Base-by-base conservation (phyloP, 805 yeast species). In the Priceomyces medius region DNA sequence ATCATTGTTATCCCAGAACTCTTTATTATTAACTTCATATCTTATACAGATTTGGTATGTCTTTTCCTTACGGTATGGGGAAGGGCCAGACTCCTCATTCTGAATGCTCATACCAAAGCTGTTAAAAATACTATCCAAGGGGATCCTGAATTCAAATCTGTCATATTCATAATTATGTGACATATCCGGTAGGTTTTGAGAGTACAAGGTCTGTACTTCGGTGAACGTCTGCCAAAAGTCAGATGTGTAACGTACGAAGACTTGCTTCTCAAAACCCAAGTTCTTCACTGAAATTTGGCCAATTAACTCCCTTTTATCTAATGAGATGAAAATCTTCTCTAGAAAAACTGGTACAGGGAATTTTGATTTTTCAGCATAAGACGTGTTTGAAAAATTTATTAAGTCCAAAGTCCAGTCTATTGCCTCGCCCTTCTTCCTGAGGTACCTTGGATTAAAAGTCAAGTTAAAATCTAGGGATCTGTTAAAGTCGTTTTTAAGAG, bases 241-340 rank as follows among this genome's bases (percentile, higher is more conserved):
- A 48, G 81, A 69, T 0, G 96, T 79, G 63, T 88, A 90, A 41
- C 89, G 72, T 12, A 86, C 74, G 12, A 79, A 74, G 14, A 91
- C 84, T 20, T 63, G 56, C 61, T 90, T 90, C 26, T 79, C 74
- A 61, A 71, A 90, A 8, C 83, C 71, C 3, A 87, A 40, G 64
- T 90, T 91, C 53, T 79, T 77, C 20, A 86, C 97, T 2, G 91
- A 86, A 35, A 90, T 70, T 40, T 81, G 81, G 1, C 97, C 97
- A 38, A 78, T 58, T 12, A 90, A 64, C 42, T 67, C 69, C 43
- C 74, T 73, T 49, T 77, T 76, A 48, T 83, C 87, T 7, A 73
- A 62, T 27, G 81, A 72, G 20, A 88, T 64, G 49, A 78, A 77
- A 3, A 83, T 59, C 37, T 79, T 66, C 49, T 88, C 96, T 42